phyloP scores from a whole-genome alignment of 2,329 filamentous ascomycete genomes.

The Scytalidium sp. region DNA sequence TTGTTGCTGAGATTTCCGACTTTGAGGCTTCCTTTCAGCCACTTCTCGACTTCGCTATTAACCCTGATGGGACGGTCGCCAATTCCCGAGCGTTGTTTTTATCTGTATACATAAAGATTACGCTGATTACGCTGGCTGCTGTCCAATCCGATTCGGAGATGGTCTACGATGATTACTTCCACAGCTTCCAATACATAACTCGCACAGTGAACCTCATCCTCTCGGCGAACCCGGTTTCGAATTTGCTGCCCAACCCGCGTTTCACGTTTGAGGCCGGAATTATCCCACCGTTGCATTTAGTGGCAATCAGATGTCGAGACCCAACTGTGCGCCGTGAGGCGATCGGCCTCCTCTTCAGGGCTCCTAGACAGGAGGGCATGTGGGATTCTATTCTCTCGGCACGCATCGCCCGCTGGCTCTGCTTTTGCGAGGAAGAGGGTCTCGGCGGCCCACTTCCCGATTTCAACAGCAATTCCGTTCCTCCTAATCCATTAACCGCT shows the following conservation, averaged over 20 bases:
- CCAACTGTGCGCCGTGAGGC: conserved; percentile 54
- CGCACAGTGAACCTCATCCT: conserved; percentile 15
- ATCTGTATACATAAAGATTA: conserved; percentile 18
- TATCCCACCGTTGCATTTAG: conserved; percentile 61
- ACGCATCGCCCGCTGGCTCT: conserved; percentile 22
- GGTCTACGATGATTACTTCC: conserved; percentile 20
- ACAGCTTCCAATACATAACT: conserved; percentile 21
- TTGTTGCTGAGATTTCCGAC: conserved; percentile 13
- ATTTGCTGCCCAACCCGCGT: conserved; percentile 32
- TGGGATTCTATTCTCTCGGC: conserved; percentile 49
- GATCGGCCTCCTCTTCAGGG: conserved; percentile 55
- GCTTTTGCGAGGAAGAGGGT: conserved; percentile 22
- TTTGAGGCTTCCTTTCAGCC: conserved; percentile 22
- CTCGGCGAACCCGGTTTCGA: conserved; percentile 4
- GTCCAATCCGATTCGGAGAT: conserved; percentile 19
- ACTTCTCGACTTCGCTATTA: conserved; percentile 18
- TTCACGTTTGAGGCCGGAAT: conserved; percentile 65
- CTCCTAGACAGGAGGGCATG: conserved; percentile 63
- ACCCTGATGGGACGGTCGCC: conserved; percentile 13
- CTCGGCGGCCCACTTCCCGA: conserved; percentile 3
- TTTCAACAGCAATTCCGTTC: not conserved
- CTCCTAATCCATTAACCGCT: not conserved
- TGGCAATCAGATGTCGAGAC: conserved; percentile 65
- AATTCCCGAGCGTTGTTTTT: conserved; percentile 20
- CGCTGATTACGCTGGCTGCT: conserved; percentile 16